These are phyloP conservation scores for Bothriochloa decipiens DNA, from an alignment of 176 grass and related monocot species.

Conservation along the genomic window DNA sequence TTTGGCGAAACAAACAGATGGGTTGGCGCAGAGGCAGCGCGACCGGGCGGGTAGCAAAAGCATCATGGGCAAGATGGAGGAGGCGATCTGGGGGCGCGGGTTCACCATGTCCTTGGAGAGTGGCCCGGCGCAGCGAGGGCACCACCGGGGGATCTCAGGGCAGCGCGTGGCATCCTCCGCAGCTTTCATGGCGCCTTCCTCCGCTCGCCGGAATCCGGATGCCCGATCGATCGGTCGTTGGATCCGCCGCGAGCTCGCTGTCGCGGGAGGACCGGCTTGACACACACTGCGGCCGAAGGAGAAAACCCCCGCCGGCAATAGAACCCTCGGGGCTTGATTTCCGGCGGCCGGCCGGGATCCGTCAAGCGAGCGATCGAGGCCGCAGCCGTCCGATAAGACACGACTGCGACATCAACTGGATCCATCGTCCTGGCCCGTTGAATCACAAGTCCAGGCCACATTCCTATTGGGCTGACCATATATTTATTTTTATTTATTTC, in stretches of 20 bases:
- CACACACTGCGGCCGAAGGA: neutral
- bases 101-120: slow-evolving; percentile 92
- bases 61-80: neutral
- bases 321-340: slow-evolving; percentile 25
- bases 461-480: neutral
- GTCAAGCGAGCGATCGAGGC: neutral
- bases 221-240: neutral
- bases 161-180: slow-evolving; percentile 22
- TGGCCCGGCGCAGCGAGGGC: slow-evolving; percentile 66
- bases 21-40: neutral
- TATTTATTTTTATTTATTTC: no score
- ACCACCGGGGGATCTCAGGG: slow-evolving; percentile 45
- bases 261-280: neutral
- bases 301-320: slow-evolving; percentile 1
- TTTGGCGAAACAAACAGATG: neutral
- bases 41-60: neutral
- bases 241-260: slow-evolving; percentile 21
- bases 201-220: neutral
- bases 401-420: neutral
- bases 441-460: neutral
- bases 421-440: neutral
- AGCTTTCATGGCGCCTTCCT: no score
- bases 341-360: slow-evolving; percentile 16
- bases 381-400: slow-evolving; percentile 32
- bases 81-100: neutral